phyloP scores from a whole-genome alignment of 345 rosid genomes.

The Carallia pectinifolia region DNA sequence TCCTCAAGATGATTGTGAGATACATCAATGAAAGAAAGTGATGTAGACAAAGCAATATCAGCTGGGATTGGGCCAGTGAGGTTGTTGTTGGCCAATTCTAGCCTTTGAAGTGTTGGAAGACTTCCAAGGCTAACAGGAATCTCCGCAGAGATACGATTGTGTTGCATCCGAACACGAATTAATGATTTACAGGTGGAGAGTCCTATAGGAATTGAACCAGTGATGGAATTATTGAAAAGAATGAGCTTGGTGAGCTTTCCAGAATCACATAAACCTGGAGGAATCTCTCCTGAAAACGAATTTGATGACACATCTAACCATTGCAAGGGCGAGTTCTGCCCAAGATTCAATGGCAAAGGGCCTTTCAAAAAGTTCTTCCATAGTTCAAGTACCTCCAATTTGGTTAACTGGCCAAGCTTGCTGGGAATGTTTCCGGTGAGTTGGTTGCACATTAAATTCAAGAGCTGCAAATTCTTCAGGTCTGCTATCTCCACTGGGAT shows the following conservation, averaged over 20 bases:
- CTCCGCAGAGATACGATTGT: slow-evolving; percentile 61
- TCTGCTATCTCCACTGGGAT: slow-evolving; percentile 56
- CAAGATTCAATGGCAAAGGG: slow-evolving; percentile 65
- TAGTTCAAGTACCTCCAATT: slow-evolving; percentile 66
- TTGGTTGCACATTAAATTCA: slow-evolving; percentile 80
- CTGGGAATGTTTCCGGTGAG: slow-evolving; percentile 70
- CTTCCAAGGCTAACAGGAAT: slow-evolving; percentile 65
- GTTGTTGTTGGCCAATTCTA: slow-evolving; percentile 79
- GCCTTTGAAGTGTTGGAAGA: slow-evolving; percentile 70
- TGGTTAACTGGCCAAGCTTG: slow-evolving; percentile 45
- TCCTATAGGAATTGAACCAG: slow-evolving; percentile 64
- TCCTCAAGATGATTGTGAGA: slow-evolving; percentile 63
- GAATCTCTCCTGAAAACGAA: slow-evolving; percentile 71
- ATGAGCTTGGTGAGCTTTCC: slow-evolving; percentile 89
- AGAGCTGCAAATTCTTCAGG: slow-evolving; percentile 68
- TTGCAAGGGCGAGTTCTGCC: slow-evolving; percentile 69
- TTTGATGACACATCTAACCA: slow-evolving; percentile 88
- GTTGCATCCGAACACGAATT: slow-evolving; percentile 71
- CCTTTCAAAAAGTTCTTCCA: slow-evolving; percentile 94
- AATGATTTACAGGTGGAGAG: slow-evolving; percentile 61
- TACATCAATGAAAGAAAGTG: slow-evolving; percentile 81
- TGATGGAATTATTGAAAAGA: slow-evolving; percentile 75
- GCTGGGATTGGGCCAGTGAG: slow-evolving; percentile 72
- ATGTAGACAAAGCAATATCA: slow-evolving; percentile 55
- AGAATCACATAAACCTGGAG: slow-evolving; percentile 57